phyloP scores from a whole-genome alignment of 73 alveolate species.

The Paramecium caudatum region DNA sequence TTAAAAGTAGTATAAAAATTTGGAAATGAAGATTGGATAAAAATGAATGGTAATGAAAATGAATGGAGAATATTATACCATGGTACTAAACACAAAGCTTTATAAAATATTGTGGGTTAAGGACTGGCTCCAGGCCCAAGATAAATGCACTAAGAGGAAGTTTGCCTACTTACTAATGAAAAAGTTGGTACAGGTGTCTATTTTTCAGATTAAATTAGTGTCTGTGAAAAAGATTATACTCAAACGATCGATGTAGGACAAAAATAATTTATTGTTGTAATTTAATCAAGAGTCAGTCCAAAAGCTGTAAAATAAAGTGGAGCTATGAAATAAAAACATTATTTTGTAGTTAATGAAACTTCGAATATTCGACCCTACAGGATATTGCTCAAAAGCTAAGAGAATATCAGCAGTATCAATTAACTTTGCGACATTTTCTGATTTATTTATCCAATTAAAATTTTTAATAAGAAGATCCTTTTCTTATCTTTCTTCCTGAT shows the following conservation, averaged over 20 bases:
- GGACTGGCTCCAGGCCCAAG: neutral
- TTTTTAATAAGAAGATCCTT: too few species aligned
- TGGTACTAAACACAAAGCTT: neutral
- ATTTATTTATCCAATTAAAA: too few species aligned
- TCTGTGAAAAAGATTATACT: neutral
- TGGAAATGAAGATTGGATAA: neutral
- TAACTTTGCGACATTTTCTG: too few species aligned
- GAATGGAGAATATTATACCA: slow-evolving; percentile 51
- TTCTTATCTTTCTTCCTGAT: too few species aligned
- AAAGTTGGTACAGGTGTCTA: slow-evolving; percentile 18
- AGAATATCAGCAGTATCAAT: too few species aligned
- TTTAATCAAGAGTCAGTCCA: slow-evolving; percentile 29
- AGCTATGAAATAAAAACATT: neutral
- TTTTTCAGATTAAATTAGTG: neutral
- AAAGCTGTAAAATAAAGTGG: neutral
- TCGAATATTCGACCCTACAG: slow-evolving; percentile 17
- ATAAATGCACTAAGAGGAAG: too few species aligned
- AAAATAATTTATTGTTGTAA: neutral
- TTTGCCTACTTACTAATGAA: neutral
- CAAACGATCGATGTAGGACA: neutral
- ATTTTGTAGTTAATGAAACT: neutral
- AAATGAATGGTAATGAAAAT: slow-evolving; percentile 36
- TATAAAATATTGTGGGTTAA: neutral
- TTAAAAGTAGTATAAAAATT: neutral
- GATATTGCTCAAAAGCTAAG: too few species aligned